These are phyloP conservation scores for Fomitopsis pulvina DNA, from an alignment of 768 basidiomycete species.

Conservation along the genomic window DNA sequence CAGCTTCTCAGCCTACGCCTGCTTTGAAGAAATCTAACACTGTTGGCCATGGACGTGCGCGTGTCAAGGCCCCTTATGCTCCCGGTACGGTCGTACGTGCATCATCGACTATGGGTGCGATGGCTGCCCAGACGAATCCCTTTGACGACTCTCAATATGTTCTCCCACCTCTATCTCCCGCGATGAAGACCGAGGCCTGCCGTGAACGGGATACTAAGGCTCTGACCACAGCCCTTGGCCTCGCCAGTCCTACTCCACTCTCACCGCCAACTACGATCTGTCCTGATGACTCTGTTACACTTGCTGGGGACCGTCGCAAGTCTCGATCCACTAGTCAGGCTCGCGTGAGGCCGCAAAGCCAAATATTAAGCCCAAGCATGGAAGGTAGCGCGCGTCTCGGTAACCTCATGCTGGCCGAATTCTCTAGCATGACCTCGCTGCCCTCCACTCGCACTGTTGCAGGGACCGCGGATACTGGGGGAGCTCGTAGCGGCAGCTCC, in stretches of 20 bases:
- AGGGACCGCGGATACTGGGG: slow-evolving; percentile 15
- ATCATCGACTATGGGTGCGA: slow-evolving; percentile 33
- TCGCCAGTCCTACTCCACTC: slow-evolving; percentile 25
- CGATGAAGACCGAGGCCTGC: slow-evolving; percentile 37
- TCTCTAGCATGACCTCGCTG: slow-evolving; percentile 24
- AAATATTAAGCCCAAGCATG: slow-evolving; percentile 24
- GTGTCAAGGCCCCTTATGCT: slow-evolving; percentile 64
- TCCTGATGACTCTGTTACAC: slow-evolving; percentile 68
- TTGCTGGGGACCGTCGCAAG: slow-evolving; percentile 34
- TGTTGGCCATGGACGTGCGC: slow-evolving; percentile 40
- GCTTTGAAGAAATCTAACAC: slow-evolving; percentile 19
- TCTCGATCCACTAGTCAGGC: slow-evolving; percentile 11
- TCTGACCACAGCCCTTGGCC: slow-evolving; percentile 32
- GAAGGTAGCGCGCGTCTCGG: slow-evolving; percentile 47
- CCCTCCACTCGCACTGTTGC: slow-evolving; percentile 31
- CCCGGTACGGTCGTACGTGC: slow-evolving; percentile 47
- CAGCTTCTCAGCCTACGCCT: slow-evolving; percentile 20
- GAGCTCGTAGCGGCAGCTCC: slow-evolving; percentile 18
- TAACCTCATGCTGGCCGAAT: slow-evolving; percentile 58
- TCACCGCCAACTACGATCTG: slow-evolving; percentile 61
- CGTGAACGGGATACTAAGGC: slow-evolving; percentile 34
- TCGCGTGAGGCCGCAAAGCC: slow-evolving; percentile 25
- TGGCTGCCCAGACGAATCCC: slow-evolving; percentile 23
- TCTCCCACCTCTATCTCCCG: slow-evolving; percentile 23
- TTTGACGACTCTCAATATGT: slow-evolving; percentile 29